phyloP scores from a whole-genome alignment of 306 rosid species.

The Lathyrus sativus region DNA sequence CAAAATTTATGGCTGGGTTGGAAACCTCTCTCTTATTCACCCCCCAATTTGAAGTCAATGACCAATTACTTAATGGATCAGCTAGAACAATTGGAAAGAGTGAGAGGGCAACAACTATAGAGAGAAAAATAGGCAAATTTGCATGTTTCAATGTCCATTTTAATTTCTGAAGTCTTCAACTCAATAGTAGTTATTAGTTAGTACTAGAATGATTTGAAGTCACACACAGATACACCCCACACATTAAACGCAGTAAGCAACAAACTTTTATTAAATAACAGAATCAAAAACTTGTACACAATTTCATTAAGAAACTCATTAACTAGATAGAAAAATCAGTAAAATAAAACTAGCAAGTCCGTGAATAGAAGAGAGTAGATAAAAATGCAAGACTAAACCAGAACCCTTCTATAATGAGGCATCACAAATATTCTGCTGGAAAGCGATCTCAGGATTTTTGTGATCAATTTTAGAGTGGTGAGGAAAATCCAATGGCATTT shows the following conservation, averaged over 20 bases:
- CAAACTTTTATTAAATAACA: not conserved
- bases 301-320: constrained; percentile 21
- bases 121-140: too few species aligned
- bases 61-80: too few species aligned
- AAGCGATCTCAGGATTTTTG: constrained; percentile 65
- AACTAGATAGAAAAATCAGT: not conserved
- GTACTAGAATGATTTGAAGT: too few species aligned
- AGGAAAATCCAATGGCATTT: constrained; percentile 86
- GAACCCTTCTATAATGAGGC: constrained; percentile 17
- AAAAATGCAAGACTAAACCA: constrained; percentile 17
- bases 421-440: constrained; percentile 56
- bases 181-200: too few species aligned
- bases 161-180: too few species aligned
- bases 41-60: too few species aligned
- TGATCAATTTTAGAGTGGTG: constrained; percentile 71
- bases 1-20: too few species aligned
- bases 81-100: too few species aligned
- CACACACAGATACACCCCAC: too few species aligned
- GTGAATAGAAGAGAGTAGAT: constrained; percentile 23
- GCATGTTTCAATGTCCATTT: too few species aligned
- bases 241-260: not conserved
- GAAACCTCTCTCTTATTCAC: too few species aligned
- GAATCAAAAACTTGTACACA: not conserved
- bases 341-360: constrained; percentile 12
- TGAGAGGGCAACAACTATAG: too few species aligned